Evolutionary conservation across 2,329 filamentous ascomycete species (phyloP), one percentile per base, ranked within the genome.

Genomic region (Dothideomycetes sp.): DNA sequence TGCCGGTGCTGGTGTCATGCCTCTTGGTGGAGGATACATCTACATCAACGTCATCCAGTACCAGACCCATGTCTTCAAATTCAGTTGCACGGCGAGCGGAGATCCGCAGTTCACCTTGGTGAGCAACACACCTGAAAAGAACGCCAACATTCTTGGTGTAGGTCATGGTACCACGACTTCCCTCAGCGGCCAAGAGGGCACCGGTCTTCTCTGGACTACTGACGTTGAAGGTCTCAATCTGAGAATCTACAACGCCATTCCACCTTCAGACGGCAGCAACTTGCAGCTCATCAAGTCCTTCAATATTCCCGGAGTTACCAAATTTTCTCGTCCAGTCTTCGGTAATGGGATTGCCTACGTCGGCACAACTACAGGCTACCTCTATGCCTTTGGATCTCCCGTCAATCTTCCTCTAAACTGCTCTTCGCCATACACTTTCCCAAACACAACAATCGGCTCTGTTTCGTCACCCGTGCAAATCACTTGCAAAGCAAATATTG

Each of bases 301-400:
- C 47, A 68, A 67, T 18, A 62, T 76, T 10, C 60, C 65, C 0
- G 70, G 69, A 0, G 64, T 69, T 4, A 70, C 64, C 32, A 78
- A 78, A 55, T 78, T 78, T 47, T 69, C 68, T 3, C 64, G 73
- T 2, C 70, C 74, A 1, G 71, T 74, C 2, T 77, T 78, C 42
- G 74, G 74, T 5, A 64, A 78, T 43, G 72, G 70, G 0, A 64
- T 68, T 42, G 65, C 69, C 2, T 78, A 76, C 45, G 53, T 76
- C n/a, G 70, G 69, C 8, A 71, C 68, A 1, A 69, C 59, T 3
- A 55, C 60, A 17, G 74, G 74, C 3, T 67, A 58, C 41, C 51
- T 78, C 15, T 75, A 76, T 20, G 73, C 64, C 2, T 76, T 74
- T 41, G 74, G 74, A 1, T 70, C 71, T 0, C 71, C 73, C 0